Evolutionary conservation across 169 alveolate species (phyloP).

Genomic region (Plasmodium yoelii): DNA sequence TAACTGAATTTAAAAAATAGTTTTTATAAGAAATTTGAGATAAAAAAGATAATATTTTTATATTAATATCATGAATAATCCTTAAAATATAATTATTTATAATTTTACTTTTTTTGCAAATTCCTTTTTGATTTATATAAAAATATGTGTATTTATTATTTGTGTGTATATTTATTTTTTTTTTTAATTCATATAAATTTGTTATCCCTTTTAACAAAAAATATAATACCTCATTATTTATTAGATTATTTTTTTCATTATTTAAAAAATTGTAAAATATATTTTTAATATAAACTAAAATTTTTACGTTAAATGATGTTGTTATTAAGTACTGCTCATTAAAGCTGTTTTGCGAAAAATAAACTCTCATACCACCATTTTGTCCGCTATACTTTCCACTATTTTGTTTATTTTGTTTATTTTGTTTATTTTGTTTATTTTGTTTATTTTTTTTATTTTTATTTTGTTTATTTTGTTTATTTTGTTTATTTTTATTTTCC

Average conservation of each 20-base stretch:
- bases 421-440: no score
- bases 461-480: no score
- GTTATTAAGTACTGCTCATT: constrained; percentile 17
- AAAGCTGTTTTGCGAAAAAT: not conserved
- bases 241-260: not conserved
- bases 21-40: not conserved
- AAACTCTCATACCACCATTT: not conserved
- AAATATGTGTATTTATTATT: constrained; percentile 46
- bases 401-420: no score
- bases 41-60: constrained; percentile 25
- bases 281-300: constrained; percentile 37
- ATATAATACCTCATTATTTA: not conserved
- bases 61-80: constrained; percentile 30
- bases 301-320: constrained; percentile 38
- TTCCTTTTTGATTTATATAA: constrained; percentile 9
- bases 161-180: constrained; percentile 8
- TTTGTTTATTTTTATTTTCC: no score
- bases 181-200: constrained; percentile 28
- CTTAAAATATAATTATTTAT: constrained; percentile 32
- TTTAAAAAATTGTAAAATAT: constrained; percentile 22
- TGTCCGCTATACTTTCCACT: no score
- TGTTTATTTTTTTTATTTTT: no score
- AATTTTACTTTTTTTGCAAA: constrained; percentile 27
- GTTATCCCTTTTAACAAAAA: constrained; percentile 20
- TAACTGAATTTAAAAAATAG: not conserved